Evolutionary conservation across 108 stramenopile genomes (phyloP).

Genomic region (Cyclotella sp.): DNA sequence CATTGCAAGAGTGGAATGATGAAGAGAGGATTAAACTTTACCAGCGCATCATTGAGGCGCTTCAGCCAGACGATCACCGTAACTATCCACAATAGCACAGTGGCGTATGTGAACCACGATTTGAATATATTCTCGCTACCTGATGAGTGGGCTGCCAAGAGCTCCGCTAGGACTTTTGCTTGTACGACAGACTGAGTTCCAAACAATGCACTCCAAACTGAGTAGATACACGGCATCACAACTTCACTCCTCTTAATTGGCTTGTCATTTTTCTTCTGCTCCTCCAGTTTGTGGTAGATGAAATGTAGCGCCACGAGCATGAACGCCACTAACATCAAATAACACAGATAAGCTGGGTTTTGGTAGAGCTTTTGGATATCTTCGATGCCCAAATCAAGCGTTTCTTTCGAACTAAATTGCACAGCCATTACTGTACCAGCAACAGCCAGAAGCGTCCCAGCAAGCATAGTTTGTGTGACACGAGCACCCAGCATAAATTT

Average conservation of each 20-base stretch:
- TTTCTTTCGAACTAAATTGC: slow-evolving; percentile 54
- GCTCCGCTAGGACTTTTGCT: slow-evolving; percentile 70
- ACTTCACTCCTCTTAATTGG: slow-evolving; percentile 40
- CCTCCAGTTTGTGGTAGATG: slow-evolving; percentile 36
- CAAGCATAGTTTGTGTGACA: slow-evolving; percentile 61
- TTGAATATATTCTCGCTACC: slow-evolving; percentile 58
- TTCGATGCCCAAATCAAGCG: slow-evolving; percentile 35
- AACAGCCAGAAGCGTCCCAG: slow-evolving; percentile 65
- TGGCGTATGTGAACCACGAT: slow-evolving; percentile 63
- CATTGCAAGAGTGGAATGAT: slow-evolving; percentile 82
- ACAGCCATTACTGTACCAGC: slow-evolving; percentile 65
- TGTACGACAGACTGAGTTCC: slow-evolving; percentile 74
- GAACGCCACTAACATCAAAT: slow-evolving; percentile 37
- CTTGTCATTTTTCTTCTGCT: slow-evolving; percentile 24
- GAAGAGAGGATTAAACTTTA: slow-evolving; percentile 72
- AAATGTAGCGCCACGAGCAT: slow-evolving; percentile 37
- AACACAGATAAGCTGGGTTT: slow-evolving; percentile 46
- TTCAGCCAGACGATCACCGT: slow-evolving; percentile 65
- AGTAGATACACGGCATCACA: slow-evolving; percentile 63
- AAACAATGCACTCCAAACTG: slow-evolving; percentile 66
- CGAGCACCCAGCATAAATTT: slow-evolving; percentile 54
- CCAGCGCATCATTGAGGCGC: slow-evolving; percentile 65
- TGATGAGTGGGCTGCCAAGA: slow-evolving; percentile 51
- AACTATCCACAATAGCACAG: slow-evolving; percentile 59
- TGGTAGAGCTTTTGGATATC: slow-evolving; percentile 44